A percentile compares a stretch with the other conserved stretches of the same genome.
Evolutionary conservation across 192 early-diverging fungal genomes (phyloP).

Genomic region (Rhizoclosmatium globosum): DNA sequence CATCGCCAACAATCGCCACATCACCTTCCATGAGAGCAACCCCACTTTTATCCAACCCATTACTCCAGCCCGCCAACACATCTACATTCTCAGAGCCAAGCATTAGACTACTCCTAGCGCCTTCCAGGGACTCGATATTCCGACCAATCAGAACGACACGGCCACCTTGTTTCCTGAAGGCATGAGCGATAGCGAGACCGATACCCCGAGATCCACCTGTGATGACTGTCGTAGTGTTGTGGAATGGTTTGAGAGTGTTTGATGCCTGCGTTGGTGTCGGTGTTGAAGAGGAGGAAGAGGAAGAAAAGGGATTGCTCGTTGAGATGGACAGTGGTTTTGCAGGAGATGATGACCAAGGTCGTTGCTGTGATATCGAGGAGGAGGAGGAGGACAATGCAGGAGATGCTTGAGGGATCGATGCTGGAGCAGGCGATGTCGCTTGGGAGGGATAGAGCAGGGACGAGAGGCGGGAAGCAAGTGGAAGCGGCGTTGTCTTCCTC

Average conservation of each 20-base stretch:
- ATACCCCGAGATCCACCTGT: slow-evolving; percentile 85
- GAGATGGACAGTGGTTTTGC: too few relatives aligned
- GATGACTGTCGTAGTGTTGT: slow-evolving; percentile 48
- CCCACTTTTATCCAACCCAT: slow-evolving; percentile 24
- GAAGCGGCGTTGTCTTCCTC: too few relatives aligned
- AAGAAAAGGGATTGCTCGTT: not conserved
- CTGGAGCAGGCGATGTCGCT: too few relatives aligned
- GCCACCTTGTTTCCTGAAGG: slow-evolving; percentile 48
- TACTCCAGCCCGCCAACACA: slow-evolving; percentile 4
- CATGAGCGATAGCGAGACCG: slow-evolving; percentile 69
- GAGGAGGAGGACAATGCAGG: not conserved
- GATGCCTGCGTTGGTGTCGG: too few relatives aligned
- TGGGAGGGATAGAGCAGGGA: too few relatives aligned
- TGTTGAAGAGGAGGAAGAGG: slow-evolving; percentile 11
- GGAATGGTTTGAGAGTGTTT: not conserved
- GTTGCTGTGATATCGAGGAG: not conserved
- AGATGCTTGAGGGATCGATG: too few relatives aligned
- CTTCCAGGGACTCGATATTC: slow-evolving; percentile 44
- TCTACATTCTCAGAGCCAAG: not conserved
- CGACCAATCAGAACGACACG: slow-evolving; percentile 66
- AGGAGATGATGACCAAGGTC: too few relatives aligned
- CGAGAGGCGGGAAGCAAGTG: too few relatives aligned
- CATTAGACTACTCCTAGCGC: slow-evolving; percentile 1
- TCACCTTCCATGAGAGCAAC: slow-evolving; percentile 48
- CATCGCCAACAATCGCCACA: slow-evolving; percentile 48